Conservation (phyloP, 1,139 yeast species). For the Protomyces pachydermus region DNA sequence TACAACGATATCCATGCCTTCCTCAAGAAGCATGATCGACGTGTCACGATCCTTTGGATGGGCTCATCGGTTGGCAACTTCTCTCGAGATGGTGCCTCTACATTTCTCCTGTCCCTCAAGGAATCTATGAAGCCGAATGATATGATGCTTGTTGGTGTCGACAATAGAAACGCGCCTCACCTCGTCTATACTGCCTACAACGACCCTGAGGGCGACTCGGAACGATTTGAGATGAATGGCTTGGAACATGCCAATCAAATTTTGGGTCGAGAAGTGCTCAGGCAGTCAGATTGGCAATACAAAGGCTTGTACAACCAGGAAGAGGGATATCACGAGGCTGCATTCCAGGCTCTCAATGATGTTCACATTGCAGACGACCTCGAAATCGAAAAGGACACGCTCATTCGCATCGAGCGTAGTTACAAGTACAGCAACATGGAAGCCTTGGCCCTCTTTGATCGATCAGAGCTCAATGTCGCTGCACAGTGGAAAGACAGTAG, state of each 20-base stretch:
- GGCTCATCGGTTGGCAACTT: conserved; percentile 34
- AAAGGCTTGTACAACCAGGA: conserved; percentile 30
- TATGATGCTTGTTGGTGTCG: conserved; percentile 32
- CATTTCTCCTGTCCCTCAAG: conserved; percentile 28
- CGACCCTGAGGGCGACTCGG: conserved; percentile 32
- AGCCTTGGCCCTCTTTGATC: conserved; percentile 26
- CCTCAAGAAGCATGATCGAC: conserved; percentile 18
- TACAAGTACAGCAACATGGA: conserved; percentile 32
- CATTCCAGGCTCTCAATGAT: conserved; percentile 28
- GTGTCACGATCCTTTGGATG: conserved; percentile 31
- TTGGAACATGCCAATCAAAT: conserved; percentile 31
- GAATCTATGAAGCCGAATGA: conserved; percentile 29
- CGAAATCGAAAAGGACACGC: conserved; percentile 27
- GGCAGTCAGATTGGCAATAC: conserved; percentile 30
- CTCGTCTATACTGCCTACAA: conserved; percentile 32
- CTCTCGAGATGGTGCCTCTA: conserved; percentile 30
- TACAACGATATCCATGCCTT: conserved; percentile 32
- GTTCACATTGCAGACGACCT: conserved; percentile 21
- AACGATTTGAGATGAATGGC: conserved; percentile 33
- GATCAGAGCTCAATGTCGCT: conserved; percentile 19
- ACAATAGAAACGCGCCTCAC: conserved; percentile 32
- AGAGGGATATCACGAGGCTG: conserved; percentile 33
- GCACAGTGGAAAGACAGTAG: conserved; percentile 29
- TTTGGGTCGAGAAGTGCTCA: conserved; percentile 28
- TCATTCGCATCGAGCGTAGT: conserved; percentile 32